Base-by-base conservation (phyloP, 139 green algal species). In the Tetratostichococcus sp. region DNA sequence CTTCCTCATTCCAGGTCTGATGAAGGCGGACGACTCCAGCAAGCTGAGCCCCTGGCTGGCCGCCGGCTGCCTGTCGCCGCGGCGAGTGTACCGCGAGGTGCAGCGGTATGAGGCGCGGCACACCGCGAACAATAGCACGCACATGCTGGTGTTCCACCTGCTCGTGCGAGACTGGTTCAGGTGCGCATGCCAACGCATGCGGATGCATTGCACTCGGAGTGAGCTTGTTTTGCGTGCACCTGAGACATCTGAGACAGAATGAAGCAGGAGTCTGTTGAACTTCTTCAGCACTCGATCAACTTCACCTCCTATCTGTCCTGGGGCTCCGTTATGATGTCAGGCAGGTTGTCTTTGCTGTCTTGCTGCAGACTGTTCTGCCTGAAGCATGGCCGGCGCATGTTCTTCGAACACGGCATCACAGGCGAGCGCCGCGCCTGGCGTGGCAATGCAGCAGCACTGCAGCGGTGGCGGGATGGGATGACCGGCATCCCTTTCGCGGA, bases 401-500 rank as follows among this genome's bases (percentile, higher is more conserved):
- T 68, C 73, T 66, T 25, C 1, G 16, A 34, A 0, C 35, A 66
- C 0, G 76, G 77, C 65, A 31, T 74, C 3, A 70, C 65, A 2
- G 28, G 33, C 21, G 32, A 50, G 11, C 30, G 25, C 17, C 62
- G 77, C 4, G 59, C 23, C 17, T 79, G 88, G 88, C 76, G 57
- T 17, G 58, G 30, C 2, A 73, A 87, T 59, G 30, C 21, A 2
- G 75, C 43, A 0, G 65, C n/a, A 19, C 77, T 87, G 26, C 8
- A 35, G 4, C 75, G 77, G 23, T 95, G 89, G 91, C 72, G 72
- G 0, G 62, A 78, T 5, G 92, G 91, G 35, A 72, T 26, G 28
- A 97, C 91, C 1, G 92, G 92, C 0, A 78, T 92, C 30, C 92
- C 92, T 0, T 91, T 95, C 71, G 84, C 97, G 62, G 92, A 97